Evolutionary conservation across 345 rosid genomes (phyloP), one percentile per base, ranked within the genome.

Genomic region (Bretschneidera sinensis): DNA sequence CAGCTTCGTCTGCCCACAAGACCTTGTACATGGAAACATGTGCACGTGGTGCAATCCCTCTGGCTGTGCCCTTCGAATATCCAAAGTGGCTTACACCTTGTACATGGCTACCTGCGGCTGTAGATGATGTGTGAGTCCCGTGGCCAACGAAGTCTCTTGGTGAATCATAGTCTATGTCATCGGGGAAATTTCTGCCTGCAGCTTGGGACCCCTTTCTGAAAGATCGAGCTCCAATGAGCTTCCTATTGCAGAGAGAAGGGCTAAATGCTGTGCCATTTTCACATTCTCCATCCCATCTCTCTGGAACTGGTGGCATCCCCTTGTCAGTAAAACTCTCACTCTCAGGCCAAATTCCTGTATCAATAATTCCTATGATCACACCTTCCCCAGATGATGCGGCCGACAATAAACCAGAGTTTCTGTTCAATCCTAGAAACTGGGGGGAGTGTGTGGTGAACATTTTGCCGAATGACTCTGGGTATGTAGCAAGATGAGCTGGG

Each of bases 51-150:
- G 84, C 87, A 52, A 73, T 61, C 23, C 82, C 82, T 22, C 78
- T 68, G 1, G 81, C 87, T 7, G 61, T 76, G 17, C 84, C 84
- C 34, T 67, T 61, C 0, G 84, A 82, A 28, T 74, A 74, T 16
- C 80, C 81, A 48, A 72, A 66, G 57, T 66, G 62, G 65, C 74
- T 74, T 1, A 78, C 84, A 57, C 69, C 63, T 2, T 53, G 55
- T 13, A 75, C 78, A 25, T 17, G 43, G n/a, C 73, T 66, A 0
- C 82, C 82, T 24, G 82, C 84, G 22, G 84, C 87, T 4, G 74
- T 79, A 39, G 72, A 72, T 1, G 81, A 75, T 8, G 77, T 75
- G 63, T 79, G 81, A 22, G 84, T 82, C n/a, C 87, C 87, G 9
- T 82, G 87, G n/a, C 84, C 82, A 19, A 63, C 62, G 39, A 39